These are phyloP conservation scores for Microstegium vimineum DNA, from an alignment of 176 grass and related monocot genomes.

Conservation along the genomic window DNA sequence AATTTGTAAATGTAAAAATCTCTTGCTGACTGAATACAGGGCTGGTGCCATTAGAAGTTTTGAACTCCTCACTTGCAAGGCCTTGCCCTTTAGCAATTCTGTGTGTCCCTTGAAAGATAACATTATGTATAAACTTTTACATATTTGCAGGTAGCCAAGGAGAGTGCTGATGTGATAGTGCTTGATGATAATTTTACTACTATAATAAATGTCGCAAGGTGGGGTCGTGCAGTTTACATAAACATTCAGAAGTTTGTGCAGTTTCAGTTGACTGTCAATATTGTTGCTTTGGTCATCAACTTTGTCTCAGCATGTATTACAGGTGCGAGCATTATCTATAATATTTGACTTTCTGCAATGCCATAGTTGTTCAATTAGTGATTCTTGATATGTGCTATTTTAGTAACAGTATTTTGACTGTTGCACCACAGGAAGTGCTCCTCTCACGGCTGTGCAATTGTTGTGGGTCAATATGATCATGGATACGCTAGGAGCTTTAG, in stretches of 20 bases:
- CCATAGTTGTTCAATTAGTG: not conserved
- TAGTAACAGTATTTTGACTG: conserved; percentile 3
- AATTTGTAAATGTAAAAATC: not conserved
- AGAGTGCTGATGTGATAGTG: conserved; percentile 83
- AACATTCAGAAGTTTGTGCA: conserved; percentile 97
- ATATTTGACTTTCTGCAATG: not conserved
- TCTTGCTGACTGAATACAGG: not conserved
- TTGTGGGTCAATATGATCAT: conserved; percentile 99
- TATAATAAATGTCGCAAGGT: conserved; percentile 72
- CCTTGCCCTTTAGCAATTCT: not conserved
- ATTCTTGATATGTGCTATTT: not conserved
- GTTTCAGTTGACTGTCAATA: conserved; percentile 90
- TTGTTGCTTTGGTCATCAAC: conserved; percentile 82
- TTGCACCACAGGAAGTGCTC: conserved; percentile 55
- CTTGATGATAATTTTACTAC: conserved; percentile 87
- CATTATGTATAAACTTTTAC: not conserved
- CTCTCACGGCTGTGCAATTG: conserved; percentile 90
- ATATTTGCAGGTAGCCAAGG: conserved; percentile 71
- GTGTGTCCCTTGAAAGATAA: not conserved
- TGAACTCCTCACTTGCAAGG: not conserved
- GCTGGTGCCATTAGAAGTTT: not conserved
- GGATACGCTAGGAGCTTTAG: conserved; percentile 96
- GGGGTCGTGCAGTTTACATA: conserved; percentile 85
- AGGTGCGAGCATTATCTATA: conserved; percentile 21
- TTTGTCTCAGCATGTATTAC: conserved; percentile 81